phyloP scores from a whole-genome alignment of 495 filamentous ascomycete species.

The Penicillium parvum region DNA sequence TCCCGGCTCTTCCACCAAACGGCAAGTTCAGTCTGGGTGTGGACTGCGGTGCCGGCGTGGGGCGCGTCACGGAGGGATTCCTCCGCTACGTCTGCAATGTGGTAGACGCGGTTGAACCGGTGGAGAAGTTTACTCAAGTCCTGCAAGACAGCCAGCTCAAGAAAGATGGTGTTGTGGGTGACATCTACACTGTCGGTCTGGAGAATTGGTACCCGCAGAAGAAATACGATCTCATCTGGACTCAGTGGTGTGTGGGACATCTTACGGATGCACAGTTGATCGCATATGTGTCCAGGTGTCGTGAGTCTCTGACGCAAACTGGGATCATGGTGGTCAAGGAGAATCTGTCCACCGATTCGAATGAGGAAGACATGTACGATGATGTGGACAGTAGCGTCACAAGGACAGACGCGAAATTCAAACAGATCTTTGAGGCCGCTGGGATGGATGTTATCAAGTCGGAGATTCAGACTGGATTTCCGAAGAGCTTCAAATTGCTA shows the following conservation, averaged over 20 bases:
- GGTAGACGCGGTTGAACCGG: slow-evolving; percentile 60
- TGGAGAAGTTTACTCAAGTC: slow-evolving; percentile 45
- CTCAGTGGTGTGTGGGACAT: slow-evolving; percentile 92
- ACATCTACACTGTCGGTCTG: slow-evolving; percentile 68
- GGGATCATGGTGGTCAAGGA: slow-evolving; percentile 80
- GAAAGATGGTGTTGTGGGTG: slow-evolving; percentile 43
- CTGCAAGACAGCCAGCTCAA: slow-evolving; percentile 27
- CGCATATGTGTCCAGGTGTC: slow-evolving; percentile 61
- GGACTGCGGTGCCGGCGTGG: slow-evolving; percentile 62
- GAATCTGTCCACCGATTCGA: slow-evolving; percentile 62
- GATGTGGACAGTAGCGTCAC: slow-evolving; percentile 76
- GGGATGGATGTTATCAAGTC: slow-evolving; percentile 61
- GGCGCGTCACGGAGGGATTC: slow-evolving; percentile 56
- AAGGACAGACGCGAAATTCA: slow-evolving; percentile 67
- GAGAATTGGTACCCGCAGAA: slow-evolving; percentile 66
- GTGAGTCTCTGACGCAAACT: slow-evolving; percentile 41
- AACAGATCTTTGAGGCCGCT: slow-evolving; percentile 62
- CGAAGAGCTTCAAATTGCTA: slow-evolving; percentile 55
- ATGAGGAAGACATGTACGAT: slow-evolving; percentile 66
- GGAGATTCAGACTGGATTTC: slow-evolving; percentile 74
- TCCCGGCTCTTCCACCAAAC: slow-evolving; percentile 13
- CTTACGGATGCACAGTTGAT: slow-evolving; percentile 75
- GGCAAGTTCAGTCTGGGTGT: slow-evolving; percentile 40
- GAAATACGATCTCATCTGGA: slow-evolving; percentile 59
- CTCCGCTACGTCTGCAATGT: slow-evolving; percentile 46